Evolutionary conservation across 768 basidiomycete genomes (phyloP).

Genomic region (Inosperma sp.): DNA sequence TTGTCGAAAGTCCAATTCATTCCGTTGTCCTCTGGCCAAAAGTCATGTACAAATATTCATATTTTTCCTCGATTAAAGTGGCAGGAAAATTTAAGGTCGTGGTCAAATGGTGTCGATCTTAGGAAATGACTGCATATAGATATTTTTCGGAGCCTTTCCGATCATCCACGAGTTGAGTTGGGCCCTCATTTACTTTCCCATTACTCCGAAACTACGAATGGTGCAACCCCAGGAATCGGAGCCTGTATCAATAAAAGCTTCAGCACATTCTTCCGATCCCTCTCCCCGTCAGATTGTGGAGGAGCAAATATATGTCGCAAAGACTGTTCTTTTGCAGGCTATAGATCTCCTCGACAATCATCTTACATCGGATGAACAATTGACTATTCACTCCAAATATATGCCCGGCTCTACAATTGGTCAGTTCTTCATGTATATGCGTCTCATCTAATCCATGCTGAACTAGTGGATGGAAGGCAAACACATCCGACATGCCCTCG

Average conservation of each 20-base stretch:
- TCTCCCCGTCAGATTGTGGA: constrained; percentile 31
- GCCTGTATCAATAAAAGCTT: constrained; percentile 16
- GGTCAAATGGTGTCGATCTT: too few species aligned
- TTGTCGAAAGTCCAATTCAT: constrained; percentile 15
- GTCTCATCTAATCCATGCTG: constrained; percentile 1
- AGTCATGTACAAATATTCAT: too few species aligned
- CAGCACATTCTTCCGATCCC: constrained; percentile 16
- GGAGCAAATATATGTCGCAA: constrained; percentile 63
- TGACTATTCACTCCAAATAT: constrained; percentile 62
- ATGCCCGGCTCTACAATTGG: constrained; percentile 89
- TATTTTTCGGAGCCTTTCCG: constrained; percentile 17
- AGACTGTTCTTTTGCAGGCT: constrained; percentile 65
- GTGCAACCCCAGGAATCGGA: constrained; percentile 20
- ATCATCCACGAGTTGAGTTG: constrained; percentile 22
- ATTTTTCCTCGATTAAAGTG: too few species aligned
- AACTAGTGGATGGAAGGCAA: constrained; percentile 49
- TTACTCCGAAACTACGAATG: constrained; percentile 16
- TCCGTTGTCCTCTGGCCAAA: too few species aligned
- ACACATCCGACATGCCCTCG: constrained; percentile 79
- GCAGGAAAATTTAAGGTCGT: too few species aligned
- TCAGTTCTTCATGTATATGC: constrained; percentile 28
- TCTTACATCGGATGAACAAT: constrained; percentile 64
- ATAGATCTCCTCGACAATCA: constrained; percentile 65
- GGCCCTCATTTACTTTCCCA: constrained; percentile 7
- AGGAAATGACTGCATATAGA: constrained; percentile 15